These are phyloP conservation scores for Penicillium ucsense DNA, from an alignment of 495 filamentous ascomycete species.

Conservation along the genomic window DNA sequence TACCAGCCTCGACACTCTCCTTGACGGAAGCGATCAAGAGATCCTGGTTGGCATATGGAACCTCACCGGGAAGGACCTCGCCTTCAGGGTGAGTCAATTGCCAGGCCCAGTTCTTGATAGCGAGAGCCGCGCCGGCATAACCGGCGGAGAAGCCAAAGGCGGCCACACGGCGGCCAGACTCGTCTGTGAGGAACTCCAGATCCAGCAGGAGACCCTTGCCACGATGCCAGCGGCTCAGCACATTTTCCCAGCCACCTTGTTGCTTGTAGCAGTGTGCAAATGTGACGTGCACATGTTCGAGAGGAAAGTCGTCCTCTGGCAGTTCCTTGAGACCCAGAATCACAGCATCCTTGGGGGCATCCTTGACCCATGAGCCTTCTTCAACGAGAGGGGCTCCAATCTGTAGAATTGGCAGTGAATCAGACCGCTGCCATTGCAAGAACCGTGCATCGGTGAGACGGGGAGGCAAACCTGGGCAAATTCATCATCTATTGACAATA, in stretches of 20 bases:
- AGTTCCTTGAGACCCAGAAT: slow-evolving; percentile 93
- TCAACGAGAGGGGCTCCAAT: slow-evolving; percentile 69
- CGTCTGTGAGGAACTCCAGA: slow-evolving; percentile 84
- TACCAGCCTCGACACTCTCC: slow-evolving; percentile 49
- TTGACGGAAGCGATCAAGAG: slow-evolving; percentile 66
- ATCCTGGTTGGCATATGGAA: slow-evolving; percentile 66
- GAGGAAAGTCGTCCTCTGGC: slow-evolving; percentile 76
- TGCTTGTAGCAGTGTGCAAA: slow-evolving; percentile 83
- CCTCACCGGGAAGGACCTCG: slow-evolving; percentile 56
- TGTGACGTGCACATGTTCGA: slow-evolving; percentile 78
- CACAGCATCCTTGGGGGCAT: slow-evolving; percentile 67
- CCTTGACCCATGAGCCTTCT: slow-evolving; percentile 66
- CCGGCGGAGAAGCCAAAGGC: slow-evolving; percentile 70
- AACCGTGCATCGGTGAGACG: background rate
- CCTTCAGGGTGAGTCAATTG: slow-evolving; percentile 61
- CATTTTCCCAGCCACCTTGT: slow-evolving; percentile 76
- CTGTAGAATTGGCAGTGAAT: slow-evolving; percentile 14
- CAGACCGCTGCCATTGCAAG: background rate
- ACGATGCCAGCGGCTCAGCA: slow-evolving; percentile 69
- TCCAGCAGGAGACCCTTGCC: slow-evolving; percentile 81
- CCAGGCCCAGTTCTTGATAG: slow-evolving; percentile 82
- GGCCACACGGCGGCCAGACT: slow-evolving; percentile 69
- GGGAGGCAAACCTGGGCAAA: slow-evolving; percentile 35
- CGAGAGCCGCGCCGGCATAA: slow-evolving; percentile 71
- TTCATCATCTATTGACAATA: slow-evolving; percentile 33